Percentiles rank a stretch among this genome's conserved stretches.
phyloP scores from a whole-genome alignment of 1,139 yeast species.

The Suhomyces choctaworum region DNA sequence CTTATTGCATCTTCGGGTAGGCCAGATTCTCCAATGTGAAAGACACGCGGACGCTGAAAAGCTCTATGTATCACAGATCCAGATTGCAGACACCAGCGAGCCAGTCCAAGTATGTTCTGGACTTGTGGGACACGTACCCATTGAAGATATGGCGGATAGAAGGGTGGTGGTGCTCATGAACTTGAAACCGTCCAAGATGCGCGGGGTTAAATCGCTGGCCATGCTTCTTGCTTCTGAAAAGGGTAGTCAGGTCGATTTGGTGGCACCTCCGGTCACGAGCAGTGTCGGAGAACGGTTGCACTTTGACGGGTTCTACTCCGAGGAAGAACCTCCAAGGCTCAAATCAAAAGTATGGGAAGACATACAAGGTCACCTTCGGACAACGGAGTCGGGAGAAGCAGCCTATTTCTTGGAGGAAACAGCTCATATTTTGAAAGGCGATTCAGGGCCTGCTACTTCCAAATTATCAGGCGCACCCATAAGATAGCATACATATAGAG shows the following conservation, averaged over 20 bases:
- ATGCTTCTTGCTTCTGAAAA: constrained; percentile 57
- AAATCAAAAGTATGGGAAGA: constrained; percentile 39
- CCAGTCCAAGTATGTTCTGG: constrained; percentile 57
- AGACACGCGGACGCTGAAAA: constrained; percentile 55
- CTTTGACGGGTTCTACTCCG: constrained; percentile 25
- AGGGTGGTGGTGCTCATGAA: constrained; percentile 82
- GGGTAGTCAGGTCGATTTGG: constrained; percentile 21
- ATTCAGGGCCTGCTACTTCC: constrained; percentile 7
- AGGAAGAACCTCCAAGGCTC: constrained; percentile 26
- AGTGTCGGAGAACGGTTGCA: constrained; percentile 31
- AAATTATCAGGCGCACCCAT: constrained; percentile 3
- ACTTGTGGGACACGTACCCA: constrained; percentile 63
- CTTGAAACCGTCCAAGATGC: constrained; percentile 88
- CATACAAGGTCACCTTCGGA: constrained; percentile 27
- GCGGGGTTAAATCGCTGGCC: constrained; percentile 72
- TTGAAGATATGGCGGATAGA: constrained; percentile 83
- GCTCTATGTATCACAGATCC: constrained; percentile 52
- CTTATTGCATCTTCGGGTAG: constrained; percentile 41
- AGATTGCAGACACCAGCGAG: constrained; percentile 17
- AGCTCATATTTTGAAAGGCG: constrained; percentile 10
- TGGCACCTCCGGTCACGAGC: constrained; percentile 24
- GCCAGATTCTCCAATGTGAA: constrained; percentile 42
- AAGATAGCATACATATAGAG: too few species aligned
- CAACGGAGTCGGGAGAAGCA: constrained; percentile 30
- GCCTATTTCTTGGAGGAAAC: constrained; percentile 18